Evolutionary conservation across 176 grass and related monocot genomes (phyloP), one percentile per base, ranked within the genome.

Genomic region (Secale cereale): DNA sequence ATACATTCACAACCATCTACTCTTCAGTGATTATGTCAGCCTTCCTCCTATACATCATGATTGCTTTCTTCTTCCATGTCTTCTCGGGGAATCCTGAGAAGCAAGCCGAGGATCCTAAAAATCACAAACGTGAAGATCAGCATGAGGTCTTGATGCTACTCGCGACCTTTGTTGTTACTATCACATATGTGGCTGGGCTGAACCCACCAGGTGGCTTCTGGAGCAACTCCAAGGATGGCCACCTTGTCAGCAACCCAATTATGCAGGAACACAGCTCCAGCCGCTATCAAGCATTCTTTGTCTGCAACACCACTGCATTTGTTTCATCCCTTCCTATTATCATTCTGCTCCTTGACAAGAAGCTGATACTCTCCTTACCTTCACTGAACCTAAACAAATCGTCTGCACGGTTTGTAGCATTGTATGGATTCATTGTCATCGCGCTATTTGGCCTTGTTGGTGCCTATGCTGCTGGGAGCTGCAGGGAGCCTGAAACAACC

Each of bases 141-240:
- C 31, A 35, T 4, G 31, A 68, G 17, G 65, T 36, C 29, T 54
- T 87, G 54, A 65, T 80, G 78, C 77, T 87, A 37, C 78, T 87
- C 2, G 87, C 87, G 1, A 75, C 78, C 22, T 75, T 89, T 60
- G 66, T 70, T 1, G 60, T 66, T 8, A 70, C 69, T 17, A 48
- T 89, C 59, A 85, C 76, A 7, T 89, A 90, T 67, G 19, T 69
- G 14, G 74, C 70, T 4, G 83, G 88, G 10, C 78, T 90, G 22
- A 82, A 36, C 71, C 62, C 88, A 10, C 88, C 83, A 6, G 83
- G 88, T 32, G 83, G 83, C 3, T 85, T 85, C 46, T 52, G 62
- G 63, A 78, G 3, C 40, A 17, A 66, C 15, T 9, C 46, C 2
- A 20, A 65, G 70, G 65, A 20, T 22, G 65, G 64, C 64, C 2